A percentile compares a stretch with the other conserved stretches of the same genome.
phyloP scores from a whole-genome alignment of 257 asterid genomes.

The Jaltomata sinuosa region DNA sequence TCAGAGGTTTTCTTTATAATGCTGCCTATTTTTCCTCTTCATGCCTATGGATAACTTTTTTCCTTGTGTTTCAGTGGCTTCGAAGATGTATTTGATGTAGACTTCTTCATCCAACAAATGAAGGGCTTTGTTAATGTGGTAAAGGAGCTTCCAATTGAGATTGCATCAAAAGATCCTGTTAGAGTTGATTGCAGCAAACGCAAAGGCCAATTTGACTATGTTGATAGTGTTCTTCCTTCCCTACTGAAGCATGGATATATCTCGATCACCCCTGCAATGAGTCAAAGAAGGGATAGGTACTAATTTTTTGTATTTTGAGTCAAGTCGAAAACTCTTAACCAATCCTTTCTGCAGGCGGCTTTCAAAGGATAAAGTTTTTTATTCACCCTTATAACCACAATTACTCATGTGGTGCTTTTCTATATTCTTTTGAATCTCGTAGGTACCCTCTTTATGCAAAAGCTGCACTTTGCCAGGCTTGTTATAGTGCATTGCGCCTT shows the following conservation, averaged over 20 bases:
- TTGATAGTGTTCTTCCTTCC: conserved; percentile 75
- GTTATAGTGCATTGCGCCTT: conserved; percentile 73
- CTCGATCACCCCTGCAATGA: conserved; percentile 88
- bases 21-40: background rate
- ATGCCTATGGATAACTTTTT: background rate
- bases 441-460: conserved; percentile 86
- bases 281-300: conserved; percentile 98
- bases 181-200: conserved; percentile 96
- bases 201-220: conserved; percentile 83
- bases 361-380: background rate
- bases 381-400: background rate
- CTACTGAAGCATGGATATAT: conserved; percentile 77
- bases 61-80: conserved; percentile 52
- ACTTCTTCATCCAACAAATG: conserved; percentile 74
- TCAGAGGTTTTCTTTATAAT: background rate
- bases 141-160: conserved; percentile 72
- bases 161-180: conserved; percentile 83
- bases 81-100: conserved; percentile 87
- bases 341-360: background rate
- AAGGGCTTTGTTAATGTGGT: conserved; percentile 64
- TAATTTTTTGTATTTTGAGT: background rate
- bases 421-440: conserved; percentile 4
- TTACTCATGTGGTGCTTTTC: background rate
- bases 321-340: background rate
- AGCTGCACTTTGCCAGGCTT: conserved; percentile 92